Conservation (phyloP, 805 yeast genomes). For the Lipomyces orientalis region DNA sequence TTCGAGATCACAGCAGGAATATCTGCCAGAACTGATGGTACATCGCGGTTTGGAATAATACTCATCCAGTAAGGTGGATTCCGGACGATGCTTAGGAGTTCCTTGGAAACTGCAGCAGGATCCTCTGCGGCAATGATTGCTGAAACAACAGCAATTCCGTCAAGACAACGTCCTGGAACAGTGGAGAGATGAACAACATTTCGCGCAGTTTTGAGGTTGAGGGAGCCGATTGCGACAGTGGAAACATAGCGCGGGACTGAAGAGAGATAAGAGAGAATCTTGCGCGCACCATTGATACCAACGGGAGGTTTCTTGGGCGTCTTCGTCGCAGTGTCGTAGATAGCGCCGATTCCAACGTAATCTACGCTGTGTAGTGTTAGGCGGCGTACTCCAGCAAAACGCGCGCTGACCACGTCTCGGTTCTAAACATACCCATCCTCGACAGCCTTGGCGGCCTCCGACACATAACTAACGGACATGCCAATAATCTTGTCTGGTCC, state of each 20-base stretch:
- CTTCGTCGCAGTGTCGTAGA: slow-evolving; percentile 77
- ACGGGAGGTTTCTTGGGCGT: slow-evolving; percentile 60
- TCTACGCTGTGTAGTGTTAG: slow-evolving; percentile 54
- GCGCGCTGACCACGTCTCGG: not conserved
- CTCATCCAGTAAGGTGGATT: slow-evolving; percentile 42
- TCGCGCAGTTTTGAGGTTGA: slow-evolving; percentile 66
- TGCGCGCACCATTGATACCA: slow-evolving; percentile 72
- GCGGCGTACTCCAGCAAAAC: not conserved
- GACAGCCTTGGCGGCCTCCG: slow-evolving; percentile 61
- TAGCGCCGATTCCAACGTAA: slow-evolving; percentile 84
- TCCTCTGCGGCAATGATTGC: slow-evolving; percentile 71
- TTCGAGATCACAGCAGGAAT: slow-evolving; percentile 41
- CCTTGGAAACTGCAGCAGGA: slow-evolving; percentile 58
- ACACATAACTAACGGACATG: slow-evolving; percentile 66
- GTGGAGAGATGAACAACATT: slow-evolving; percentile 60
- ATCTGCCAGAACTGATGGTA: slow-evolving; percentile 26
- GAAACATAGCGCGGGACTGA: slow-evolving; percentile 45
- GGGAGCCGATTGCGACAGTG: slow-evolving; percentile 83
- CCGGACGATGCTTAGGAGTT: slow-evolving; percentile 46
- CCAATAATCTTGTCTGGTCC: slow-evolving; percentile 83
- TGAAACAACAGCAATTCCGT: slow-evolving; percentile 91
- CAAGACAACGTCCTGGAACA: slow-evolving; percentile 50
- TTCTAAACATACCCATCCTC: slow-evolving; percentile 47
- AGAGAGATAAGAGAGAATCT: slow-evolving; percentile 48
- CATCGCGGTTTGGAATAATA: slow-evolving; percentile 16